These are phyloP conservation scores for Rhazya stricta DNA, from an alignment of 257 asterid genomes.

Conservation along the genomic window DNA sequence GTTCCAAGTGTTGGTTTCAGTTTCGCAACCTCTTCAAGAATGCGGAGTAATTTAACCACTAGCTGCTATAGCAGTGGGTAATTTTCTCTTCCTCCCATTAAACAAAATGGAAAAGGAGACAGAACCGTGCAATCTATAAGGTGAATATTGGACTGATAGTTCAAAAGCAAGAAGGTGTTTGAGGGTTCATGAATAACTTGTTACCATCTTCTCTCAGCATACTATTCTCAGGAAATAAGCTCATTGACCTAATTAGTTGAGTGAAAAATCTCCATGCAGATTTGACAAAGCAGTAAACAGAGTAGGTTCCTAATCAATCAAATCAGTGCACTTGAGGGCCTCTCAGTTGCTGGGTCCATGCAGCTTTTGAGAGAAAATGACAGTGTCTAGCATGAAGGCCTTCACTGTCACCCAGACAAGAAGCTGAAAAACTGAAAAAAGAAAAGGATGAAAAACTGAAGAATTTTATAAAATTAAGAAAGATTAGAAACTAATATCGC, in stretches of 20 bases:
- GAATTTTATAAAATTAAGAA: background rate
- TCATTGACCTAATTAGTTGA: background rate
- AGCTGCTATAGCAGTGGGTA: too few species aligned
- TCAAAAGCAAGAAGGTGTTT: background rate
- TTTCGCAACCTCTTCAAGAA: too few species aligned
- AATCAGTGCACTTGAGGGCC: background rate
- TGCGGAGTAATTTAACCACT: too few species aligned
- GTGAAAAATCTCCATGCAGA: background rate
- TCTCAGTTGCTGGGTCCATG: background rate
- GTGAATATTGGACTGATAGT: too few species aligned
- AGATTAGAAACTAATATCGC: background rate
- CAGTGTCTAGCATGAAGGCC: background rate
- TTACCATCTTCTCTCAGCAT: background rate
- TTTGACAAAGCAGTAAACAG: background rate
- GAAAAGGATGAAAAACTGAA: background rate
- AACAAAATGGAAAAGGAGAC: too few species aligned
- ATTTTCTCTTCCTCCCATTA: too few species aligned
- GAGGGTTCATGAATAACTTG: background rate
- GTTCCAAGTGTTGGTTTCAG: too few species aligned
- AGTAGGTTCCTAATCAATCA: background rate
- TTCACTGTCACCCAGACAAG: background rate
- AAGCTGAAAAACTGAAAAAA: background rate
- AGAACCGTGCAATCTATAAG: too few species aligned
- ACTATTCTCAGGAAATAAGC: background rate
- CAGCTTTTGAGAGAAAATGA: conserved; percentile 13